phyloP scores from a whole-genome alignment of 306 rosid genomes.

The Prunus fruticosa region DNA sequence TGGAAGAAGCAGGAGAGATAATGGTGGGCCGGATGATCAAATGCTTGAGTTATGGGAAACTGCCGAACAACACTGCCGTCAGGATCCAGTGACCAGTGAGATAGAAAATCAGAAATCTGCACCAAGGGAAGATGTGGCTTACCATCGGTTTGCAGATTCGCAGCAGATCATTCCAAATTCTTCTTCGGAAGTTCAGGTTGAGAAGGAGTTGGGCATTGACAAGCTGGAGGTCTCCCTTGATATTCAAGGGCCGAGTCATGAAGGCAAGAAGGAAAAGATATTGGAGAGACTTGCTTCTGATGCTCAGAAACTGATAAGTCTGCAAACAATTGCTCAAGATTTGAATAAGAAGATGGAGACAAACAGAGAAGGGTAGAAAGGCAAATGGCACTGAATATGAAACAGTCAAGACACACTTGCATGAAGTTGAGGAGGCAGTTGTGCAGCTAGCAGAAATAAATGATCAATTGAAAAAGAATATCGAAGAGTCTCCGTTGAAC shows the following conservation, averaged over 20 bases:
- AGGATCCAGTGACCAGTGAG: conserved; percentile 26
- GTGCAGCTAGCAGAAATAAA: conserved; percentile 52
- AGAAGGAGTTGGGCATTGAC: conserved; percentile 78
- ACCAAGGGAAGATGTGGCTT: conserved; percentile 37
- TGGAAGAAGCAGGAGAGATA: conserved; percentile 51
- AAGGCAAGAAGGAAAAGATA: conserved; percentile 57
- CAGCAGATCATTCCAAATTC: conserved; percentile 32
- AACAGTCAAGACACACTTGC: conserved; percentile 61
- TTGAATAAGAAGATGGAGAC: conserved; percentile 60
- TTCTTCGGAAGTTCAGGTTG: conserved; percentile 57
- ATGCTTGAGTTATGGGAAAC: conserved; percentile 96
- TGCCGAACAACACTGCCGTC: conserved; percentile 46
- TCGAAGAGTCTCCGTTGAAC: conserved; percentile 45
- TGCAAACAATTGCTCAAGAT: conserved; percentile 56
- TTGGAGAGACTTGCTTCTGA: conserved; percentile 78
- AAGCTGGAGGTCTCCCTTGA: conserved; percentile 52
- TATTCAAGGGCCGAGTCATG: conserved; percentile 44
- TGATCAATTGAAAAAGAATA: conserved; percentile 56
- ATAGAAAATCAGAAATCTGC: conserved; percentile 33
- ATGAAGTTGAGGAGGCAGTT: conserved; percentile 73
- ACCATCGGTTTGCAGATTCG: conserved; percentile 35
- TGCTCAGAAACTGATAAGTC: conserved; percentile 52
- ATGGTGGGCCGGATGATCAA: conserved; percentile 61
- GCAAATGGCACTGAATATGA: conserved; percentile 49
- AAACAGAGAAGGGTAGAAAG: conserved; percentile 48